These are phyloP conservation scores for Aurifilum marmelostoma DNA, from an alignment of 2,329 filamentous ascomycete species.

Conservation along the genomic window DNA sequence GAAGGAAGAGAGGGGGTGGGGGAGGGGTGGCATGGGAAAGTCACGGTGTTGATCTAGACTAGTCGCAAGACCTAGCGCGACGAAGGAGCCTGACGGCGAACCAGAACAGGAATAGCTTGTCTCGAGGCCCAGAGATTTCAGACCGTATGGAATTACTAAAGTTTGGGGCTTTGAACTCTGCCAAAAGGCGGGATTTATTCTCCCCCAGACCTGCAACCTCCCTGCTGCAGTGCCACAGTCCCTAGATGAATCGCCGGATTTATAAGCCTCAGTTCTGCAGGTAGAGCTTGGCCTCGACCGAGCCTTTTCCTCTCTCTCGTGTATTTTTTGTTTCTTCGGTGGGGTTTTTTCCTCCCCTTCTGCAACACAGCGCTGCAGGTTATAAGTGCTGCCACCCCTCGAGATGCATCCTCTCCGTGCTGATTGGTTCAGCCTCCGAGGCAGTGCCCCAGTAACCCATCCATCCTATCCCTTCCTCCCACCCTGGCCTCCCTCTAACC, in stretches of 20 bases:
- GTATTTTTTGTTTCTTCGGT: too few species aligned
- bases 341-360: neutral
- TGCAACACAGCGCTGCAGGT: neutral
- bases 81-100: constrained; percentile 6
- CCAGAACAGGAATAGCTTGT: neutral
- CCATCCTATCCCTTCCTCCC: neutral
- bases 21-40: neutral
- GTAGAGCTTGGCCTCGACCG: too few species aligned
- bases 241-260: neutral
- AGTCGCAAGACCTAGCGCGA: neutral
- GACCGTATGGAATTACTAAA: neutral
- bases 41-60: neutral
- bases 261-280: neutral
- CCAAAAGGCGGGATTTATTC: neutral
- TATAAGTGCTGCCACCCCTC: neutral
- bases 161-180: neutral
- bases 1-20: too few species aligned
- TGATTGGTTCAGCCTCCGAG: neutral
- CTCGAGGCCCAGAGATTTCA: neutral
- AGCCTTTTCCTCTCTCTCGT: too few species aligned
- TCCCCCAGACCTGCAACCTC: neutral
- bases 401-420: neutral
- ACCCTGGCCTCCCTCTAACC: neutral
- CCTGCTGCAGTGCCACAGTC: neutral
- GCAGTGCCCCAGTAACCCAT: neutral